Conservation (phyloP, 805 yeast species). For the Cyberlindnera maritima region DNA sequence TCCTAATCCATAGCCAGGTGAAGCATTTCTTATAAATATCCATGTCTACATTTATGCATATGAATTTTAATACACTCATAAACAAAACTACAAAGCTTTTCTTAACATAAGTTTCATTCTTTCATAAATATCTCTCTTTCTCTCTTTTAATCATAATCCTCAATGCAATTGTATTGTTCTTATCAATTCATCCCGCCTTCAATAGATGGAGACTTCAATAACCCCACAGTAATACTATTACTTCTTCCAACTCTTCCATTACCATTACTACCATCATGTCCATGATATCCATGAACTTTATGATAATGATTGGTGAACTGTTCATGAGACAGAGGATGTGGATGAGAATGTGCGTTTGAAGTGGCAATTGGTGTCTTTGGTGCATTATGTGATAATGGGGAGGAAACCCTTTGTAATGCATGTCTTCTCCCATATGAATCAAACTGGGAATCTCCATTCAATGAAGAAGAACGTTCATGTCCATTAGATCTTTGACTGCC, state of each 20-base stretch:
- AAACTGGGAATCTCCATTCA: background rate
- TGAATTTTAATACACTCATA: no score
- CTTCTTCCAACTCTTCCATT: conserved; percentile 18
- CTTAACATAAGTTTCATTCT: no score
- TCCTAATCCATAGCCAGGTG: background rate
- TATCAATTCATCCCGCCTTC: background rate
- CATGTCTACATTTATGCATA: no score
- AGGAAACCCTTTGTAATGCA: conserved; percentile 25
- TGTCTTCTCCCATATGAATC: background rate
- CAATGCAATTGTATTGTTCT: no score
- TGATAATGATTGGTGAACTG: conserved; percentile 41
- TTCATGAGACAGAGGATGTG: conserved; percentile 8
- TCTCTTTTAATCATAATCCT: no score
- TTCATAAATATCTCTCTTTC: no score
- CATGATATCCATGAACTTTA: conserved; percentile 16
- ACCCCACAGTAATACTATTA: conserved; percentile 28
- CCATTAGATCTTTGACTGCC: background rate
- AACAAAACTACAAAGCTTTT: no score
- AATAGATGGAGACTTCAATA: conserved; percentile 2
- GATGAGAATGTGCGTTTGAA: conserved; percentile 27
- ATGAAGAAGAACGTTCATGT: background rate
- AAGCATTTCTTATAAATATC: no score
- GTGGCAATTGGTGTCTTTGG: conserved; percentile 33
- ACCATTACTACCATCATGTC: background rate
- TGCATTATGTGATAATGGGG: conserved; percentile 35